Evolutionary conservation across 768 basidiomycete species (phyloP).

Genomic region (Rhizopogon salebrosus): DNA sequence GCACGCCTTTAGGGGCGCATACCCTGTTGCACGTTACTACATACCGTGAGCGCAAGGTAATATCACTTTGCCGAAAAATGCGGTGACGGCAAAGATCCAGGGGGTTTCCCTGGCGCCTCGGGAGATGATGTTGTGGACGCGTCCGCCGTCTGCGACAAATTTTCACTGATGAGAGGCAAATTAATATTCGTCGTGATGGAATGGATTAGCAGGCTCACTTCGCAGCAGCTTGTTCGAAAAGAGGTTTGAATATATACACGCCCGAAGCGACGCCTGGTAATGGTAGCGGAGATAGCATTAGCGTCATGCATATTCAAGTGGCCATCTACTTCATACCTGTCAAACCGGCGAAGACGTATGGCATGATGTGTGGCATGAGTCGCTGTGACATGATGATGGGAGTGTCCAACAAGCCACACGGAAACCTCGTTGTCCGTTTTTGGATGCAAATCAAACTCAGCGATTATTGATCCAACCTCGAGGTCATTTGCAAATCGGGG

Average conservation of each 20-base stretch:
- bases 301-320: conserved; percentile 1
- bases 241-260: conserved; percentile 61
- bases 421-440: neutral
- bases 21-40: neutral
- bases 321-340: conserved; percentile 38
- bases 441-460: neutral
- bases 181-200: neutral
- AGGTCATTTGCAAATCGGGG: neutral
- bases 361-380: conserved; percentile 43
- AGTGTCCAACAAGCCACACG: neutral
- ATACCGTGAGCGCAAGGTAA: neutral
- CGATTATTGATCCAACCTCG: neutral
- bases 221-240: conserved; percentile 20
- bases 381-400: conserved; percentile 31
- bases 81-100: neutral
- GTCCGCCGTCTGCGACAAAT: neutral
- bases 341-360: conserved; percentile 50
- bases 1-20: neutral
- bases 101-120: neutral
- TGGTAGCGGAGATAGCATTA: neutral
- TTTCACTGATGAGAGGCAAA: neutral
- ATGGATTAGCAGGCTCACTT: conserved; percentile 10
- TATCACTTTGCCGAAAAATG: conserved; percentile 1
- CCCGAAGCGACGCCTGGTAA: conserved; percentile 54
- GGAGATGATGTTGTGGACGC: neutral